Conservation (phyloP, 495 filamentous ascomycete genomes). For the Penicillium subrubescens region DNA sequence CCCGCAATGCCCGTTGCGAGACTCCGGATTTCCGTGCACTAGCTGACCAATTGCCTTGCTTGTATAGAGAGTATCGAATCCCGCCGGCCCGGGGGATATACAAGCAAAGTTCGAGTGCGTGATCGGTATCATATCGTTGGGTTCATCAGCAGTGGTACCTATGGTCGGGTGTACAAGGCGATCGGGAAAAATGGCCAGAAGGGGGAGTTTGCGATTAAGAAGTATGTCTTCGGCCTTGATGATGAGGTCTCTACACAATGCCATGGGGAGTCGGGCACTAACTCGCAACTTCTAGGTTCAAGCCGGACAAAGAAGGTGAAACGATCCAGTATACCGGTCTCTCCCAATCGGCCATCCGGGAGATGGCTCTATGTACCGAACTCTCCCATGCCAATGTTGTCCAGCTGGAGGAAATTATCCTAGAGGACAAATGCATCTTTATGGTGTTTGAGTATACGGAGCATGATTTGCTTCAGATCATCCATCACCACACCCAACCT, state of each 20-base stretch:
- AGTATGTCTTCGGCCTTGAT: slow-evolving; percentile 45
- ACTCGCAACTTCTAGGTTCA: slow-evolving; percentile 64
- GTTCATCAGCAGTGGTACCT: slow-evolving; percentile 98
- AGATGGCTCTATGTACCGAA: slow-evolving; percentile 98
- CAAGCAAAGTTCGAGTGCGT: slow-evolving; percentile 83
- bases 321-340: slow-evolving; percentile 93
- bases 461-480: slow-evolving; percentile 95
- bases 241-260: not conserved
- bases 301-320: slow-evolving; percentile 98
- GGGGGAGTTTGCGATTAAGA: slow-evolving; percentile 93
- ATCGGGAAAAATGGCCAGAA: slow-evolving; percentile 72
- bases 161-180: slow-evolving; percentile 97
- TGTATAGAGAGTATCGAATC: slow-evolving; percentile 40
- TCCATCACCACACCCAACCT: slow-evolving; percentile 93
- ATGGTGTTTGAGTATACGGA: slow-evolving; percentile 99
- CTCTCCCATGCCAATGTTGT: slow-evolving; percentile 89
- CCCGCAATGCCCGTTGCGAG: slow-evolving; percentile 11
- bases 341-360: slow-evolving; percentile 93
- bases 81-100: slow-evolving; percentile 59
- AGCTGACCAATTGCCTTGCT: slow-evolving; percentile 11
- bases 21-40: slow-evolving; percentile 3
- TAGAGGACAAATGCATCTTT: slow-evolving; percentile 98
- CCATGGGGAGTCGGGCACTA: slow-evolving; percentile 17
- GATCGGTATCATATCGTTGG: slow-evolving; percentile 95
- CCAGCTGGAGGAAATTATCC: slow-evolving; percentile 88